Base-by-base conservation (phyloP, 495 filamentous ascomycete species). In the Tuber melanosporum region DNA sequence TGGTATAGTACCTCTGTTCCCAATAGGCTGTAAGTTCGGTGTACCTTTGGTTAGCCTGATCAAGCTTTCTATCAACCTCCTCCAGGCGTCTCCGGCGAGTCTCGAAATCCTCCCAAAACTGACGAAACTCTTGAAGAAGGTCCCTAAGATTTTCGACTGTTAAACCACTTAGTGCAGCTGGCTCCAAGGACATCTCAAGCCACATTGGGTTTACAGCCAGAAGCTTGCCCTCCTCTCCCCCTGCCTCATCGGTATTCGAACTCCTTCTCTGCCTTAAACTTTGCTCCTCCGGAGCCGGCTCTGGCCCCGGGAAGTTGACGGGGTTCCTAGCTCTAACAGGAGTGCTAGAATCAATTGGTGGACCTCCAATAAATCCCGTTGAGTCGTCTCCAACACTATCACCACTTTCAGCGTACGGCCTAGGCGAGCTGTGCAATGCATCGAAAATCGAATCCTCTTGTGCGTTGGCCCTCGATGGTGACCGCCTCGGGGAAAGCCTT, bases 181-280 rank as follows among this genome's bases (percentile, higher is more conserved):
- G 57, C 32, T 66, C 57, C 26, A 66, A 36, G 57, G 57, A 66
- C 57, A 66, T 66, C 57, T 66, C 57, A 36, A 66, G 57, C 57
- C 57, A 66, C 57, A 66, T 36, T 66, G 57, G 57, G 32, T 66
- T 66, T 17, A 26, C 26, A 36, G 17, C 57, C 26, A 66, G 32
- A 62, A 26, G 57, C n/a, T 26, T 32, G n/a, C 57, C 57, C 10
- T 62, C 4, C 32, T 8, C 26, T 6, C 32, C 57, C 26, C 15
- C 17, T 36, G 10, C 7, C 14, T 36, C 57, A 12, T 66, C 26
- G 26, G 57, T 8, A 36, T 19, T 36, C 14, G 12, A 3, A 32
- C 57, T 36, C 26, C 26, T 3, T 36, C 57, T 66, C 57, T n/a
- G 26, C 6, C 26, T 66, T 36, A 66, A 32, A 36, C 26, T 19